Conservation (phyloP, 2,329 filamentous ascomycete species). For the Cercospora zeae-maydis region DNA sequence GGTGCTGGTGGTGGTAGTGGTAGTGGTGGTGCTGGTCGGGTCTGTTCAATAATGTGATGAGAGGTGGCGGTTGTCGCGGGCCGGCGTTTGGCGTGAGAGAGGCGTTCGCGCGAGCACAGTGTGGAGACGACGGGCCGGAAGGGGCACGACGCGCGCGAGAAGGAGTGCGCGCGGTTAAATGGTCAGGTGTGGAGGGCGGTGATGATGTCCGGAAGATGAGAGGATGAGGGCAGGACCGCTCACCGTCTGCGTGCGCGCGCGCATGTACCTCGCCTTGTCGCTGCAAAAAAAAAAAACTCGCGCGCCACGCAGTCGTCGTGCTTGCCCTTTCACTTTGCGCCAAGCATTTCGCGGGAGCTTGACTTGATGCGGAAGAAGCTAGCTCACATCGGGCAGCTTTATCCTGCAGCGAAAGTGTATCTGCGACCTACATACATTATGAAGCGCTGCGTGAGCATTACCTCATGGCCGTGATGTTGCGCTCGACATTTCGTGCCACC, state of each 20-base stretch:
- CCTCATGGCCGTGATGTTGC: not conserved
- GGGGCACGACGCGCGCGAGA: not conserved
- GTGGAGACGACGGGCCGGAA: not conserved
- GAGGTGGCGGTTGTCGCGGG: constrained; percentile 3
- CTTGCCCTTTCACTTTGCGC: not conserved
- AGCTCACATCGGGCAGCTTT: not conserved
- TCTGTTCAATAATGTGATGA: not conserved
- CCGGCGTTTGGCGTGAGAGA: not conserved
- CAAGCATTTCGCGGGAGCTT: not conserved
- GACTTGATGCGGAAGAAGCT: not conserved
- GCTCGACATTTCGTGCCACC: not conserved
- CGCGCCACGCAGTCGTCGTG: not conserved
- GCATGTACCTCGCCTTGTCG: not conserved
- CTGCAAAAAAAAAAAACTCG: constrained; percentile 1
- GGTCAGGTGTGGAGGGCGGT: not conserved
- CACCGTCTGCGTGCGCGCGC: not conserved
- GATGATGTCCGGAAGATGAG: not conserved
- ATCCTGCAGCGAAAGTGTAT: not conserved
- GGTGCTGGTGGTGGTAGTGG: no score
- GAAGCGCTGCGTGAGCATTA: not conserved
- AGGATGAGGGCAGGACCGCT: not conserved
- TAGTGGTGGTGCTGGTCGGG: not conserved
- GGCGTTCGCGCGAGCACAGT: not conserved
- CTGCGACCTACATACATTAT: not conserved
- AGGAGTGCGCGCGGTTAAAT: not conserved